Conservation (phyloP, 495 filamentous ascomycete species). For the Hypoxylon perforatum region DNA sequence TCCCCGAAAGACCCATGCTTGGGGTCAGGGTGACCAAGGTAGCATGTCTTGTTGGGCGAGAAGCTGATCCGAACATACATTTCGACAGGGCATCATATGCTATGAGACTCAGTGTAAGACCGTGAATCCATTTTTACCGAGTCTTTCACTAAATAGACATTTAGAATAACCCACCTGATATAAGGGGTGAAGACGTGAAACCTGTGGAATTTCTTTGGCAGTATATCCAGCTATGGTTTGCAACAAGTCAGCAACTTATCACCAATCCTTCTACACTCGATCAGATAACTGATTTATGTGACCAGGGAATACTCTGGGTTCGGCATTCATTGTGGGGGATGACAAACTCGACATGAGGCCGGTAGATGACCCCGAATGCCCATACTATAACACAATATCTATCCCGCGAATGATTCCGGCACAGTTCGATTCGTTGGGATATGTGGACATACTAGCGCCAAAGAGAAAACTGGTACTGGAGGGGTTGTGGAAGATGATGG, state of each 20-base stretch:
- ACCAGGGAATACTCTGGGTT: conserved; percentile 50
- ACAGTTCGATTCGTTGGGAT: conserved; percentile 60
- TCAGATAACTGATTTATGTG: conserved; percentile 15
- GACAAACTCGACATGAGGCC: conserved; percentile 49
- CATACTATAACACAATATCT: conserved; percentile 39
- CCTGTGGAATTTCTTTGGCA: conserved; percentile 40
- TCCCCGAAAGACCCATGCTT: neutral
- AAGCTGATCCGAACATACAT: conserved; percentile 5
- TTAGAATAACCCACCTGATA: conserved; percentile 26
- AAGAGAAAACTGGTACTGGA: conserved; percentile 44
- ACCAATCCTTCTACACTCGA: neutral
- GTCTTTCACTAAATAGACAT: conserved; percentile 14
- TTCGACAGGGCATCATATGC: conserved; percentile 13
- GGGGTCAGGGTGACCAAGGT: neutral
- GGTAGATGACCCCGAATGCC: conserved; percentile 24
- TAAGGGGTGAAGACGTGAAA: conserved; percentile 36
- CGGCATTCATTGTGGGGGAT: conserved; percentile 48
- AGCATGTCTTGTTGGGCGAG: too few relatives aligned
- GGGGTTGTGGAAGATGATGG: conserved; percentile 46
- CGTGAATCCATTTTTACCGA: neutral
- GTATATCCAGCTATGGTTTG: conserved; percentile 55
- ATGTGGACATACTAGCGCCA: conserved; percentile 46
- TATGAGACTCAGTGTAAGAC: conserved; percentile 10
- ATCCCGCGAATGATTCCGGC: conserved; percentile 60
- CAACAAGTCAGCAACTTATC: conserved; percentile 48